Percentiles rank a stretch among this genome's conserved stretches.
These are phyloP conservation scores for Yamadazyma nakazawae DNA, from an alignment of 805 yeast species.

Conservation along the genomic window DNA sequence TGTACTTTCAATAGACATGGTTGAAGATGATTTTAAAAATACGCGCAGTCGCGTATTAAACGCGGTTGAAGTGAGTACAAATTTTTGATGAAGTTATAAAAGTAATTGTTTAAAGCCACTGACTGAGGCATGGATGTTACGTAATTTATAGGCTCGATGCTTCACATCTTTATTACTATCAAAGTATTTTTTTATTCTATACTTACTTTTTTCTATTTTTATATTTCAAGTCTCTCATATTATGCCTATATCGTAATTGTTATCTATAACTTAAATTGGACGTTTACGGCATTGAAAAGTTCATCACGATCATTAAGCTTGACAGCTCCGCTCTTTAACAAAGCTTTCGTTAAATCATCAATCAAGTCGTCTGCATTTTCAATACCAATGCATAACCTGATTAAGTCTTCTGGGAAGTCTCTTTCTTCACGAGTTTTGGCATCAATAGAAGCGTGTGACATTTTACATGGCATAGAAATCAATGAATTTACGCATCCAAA, in stretches of 20 bases:
- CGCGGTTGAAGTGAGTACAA: background rate
- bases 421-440: conserved; percentile 82
- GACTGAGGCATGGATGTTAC: too few relatives aligned
- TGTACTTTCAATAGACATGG: conserved; percentile 10
- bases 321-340: conserved; percentile 61
- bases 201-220: too few relatives aligned
- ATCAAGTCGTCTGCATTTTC: conserved; percentile 80
- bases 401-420: conserved; percentile 87
- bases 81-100: background rate
- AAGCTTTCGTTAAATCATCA: conserved; percentile 71
- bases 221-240: background rate
- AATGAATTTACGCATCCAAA: conserved; percentile 93
- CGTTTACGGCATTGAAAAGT: conserved; percentile 35
- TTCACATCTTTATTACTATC: background rate
- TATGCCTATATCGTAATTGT: background rate
- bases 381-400: conserved; percentile 88
- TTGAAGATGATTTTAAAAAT: background rate
- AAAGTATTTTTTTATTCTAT: background rate
- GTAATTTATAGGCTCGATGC: too few relatives aligned
- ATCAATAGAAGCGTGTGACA: conserved; percentile 97
- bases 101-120: too few relatives aligned
- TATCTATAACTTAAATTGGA: conserved; percentile 23
- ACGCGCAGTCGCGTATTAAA: conserved; percentile 1
- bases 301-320: conserved; percentile 39
- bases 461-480: conserved; percentile 89